Conservation (phyloP, 2,329 filamentous ascomycete genomes). For the Didymella pinodella region DNA sequence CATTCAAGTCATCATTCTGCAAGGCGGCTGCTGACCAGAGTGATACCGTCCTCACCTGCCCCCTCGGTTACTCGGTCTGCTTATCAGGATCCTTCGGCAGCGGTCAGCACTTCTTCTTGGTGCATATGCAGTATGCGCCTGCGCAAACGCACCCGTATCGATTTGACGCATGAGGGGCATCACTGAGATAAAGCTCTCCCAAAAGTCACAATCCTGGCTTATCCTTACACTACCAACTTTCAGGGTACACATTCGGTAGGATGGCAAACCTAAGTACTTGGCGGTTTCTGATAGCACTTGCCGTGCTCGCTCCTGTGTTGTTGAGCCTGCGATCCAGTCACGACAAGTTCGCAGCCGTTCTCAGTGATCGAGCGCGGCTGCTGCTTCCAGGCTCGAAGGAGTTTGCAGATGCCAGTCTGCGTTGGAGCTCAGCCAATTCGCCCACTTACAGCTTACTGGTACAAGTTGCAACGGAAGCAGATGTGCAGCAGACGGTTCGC, state of each 20-base stretch:
- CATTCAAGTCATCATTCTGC: background rate
- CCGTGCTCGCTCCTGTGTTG: background rate
- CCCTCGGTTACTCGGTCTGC: background rate
- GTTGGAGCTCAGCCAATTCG: constrained; percentile 20
- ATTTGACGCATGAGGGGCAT: background rate
- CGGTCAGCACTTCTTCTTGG: background rate
- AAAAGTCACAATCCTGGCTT: background rate
- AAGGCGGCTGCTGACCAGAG: background rate
- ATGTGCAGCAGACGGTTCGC: constrained; percentile 32
- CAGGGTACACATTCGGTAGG: background rate
- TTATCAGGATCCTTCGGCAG: background rate
- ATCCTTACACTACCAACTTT: background rate
- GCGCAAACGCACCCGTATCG: background rate
- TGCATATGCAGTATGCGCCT: background rate
- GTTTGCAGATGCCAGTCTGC: background rate
- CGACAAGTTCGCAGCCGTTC: background rate
- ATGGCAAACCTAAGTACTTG: background rate
- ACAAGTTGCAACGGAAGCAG: constrained; percentile 28
- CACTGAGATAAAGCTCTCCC: background rate
- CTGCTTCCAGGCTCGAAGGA: background rate
- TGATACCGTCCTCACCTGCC: background rate
- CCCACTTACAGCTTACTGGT: constrained; percentile 32
- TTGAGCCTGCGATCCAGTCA: background rate
- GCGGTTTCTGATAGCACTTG: background rate
- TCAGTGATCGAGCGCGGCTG: background rate